phyloP scores from a whole-genome alignment of 2,329 filamentous ascomycete species.

The Scedosporium apiospermum region DNA sequence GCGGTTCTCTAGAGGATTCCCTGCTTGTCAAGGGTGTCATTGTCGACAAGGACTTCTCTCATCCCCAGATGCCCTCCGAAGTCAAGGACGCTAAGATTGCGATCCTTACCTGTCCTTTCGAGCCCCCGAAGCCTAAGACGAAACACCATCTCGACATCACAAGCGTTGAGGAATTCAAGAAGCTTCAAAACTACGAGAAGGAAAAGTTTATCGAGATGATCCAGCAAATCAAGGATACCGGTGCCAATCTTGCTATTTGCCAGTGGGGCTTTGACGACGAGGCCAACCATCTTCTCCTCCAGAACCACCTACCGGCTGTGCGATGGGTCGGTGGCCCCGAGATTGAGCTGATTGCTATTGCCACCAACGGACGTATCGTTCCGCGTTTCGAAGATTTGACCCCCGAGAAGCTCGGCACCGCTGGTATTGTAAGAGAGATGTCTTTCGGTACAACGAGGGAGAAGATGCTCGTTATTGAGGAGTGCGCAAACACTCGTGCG shows the following conservation, averaged over 20 bases:
- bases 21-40: constrained; percentile 96
- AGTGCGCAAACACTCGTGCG: constrained; percentile 94
- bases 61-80: constrained; percentile 97
- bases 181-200: constrained; percentile 88
- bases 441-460: constrained; percentile 94
- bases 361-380: constrained; percentile 95
- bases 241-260: constrained; percentile 94
- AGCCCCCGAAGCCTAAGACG: constrained; percentile 98
- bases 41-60: constrained; percentile 98
- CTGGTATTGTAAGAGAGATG: constrained; percentile 89
- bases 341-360: constrained; percentile 97
- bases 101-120: constrained; percentile 95
- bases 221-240: constrained; percentile 91
- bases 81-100: constrained; percentile 94
- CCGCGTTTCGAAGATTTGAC: constrained; percentile 93
- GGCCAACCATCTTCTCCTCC: constrained; percentile 91
- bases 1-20: constrained; percentile 85
- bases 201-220: constrained; percentile 99
- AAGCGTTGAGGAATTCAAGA: constrained; percentile 95
- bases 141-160: constrained; percentile 99
- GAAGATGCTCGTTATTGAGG: constrained; percentile 99
- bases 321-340: constrained; percentile 97
- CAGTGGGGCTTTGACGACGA: constrained; percentile 99
- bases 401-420: constrained; percentile 79
- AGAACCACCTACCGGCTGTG: constrained; percentile 92